Base-by-base conservation (phyloP, 352 stramenopile genomes). In the Pythium periplocum region DNA sequence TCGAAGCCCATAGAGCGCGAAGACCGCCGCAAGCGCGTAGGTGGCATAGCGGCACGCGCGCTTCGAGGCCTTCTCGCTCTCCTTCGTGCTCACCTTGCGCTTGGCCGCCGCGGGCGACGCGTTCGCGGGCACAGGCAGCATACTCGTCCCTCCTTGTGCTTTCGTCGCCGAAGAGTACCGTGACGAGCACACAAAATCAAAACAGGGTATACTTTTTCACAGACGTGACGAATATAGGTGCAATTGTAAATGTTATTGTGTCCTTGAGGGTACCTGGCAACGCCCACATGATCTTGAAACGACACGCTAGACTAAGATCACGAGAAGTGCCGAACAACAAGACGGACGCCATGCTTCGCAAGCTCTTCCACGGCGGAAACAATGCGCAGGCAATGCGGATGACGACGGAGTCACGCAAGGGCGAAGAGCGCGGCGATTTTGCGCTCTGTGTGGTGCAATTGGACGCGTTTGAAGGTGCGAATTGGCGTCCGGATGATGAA, bases 331-430 rank as follows among this genome's bases (percentile, higher is more conserved):
- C 17, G 17, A 26, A 26, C 17, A 26, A 26, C 17, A 26, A 26
- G 17, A 26, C 17, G 17, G 17, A 26, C 17, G 17, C 6, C 33
- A 84, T 87, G 74, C 62, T 86, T 40, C 73, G 74, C 56, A 87
- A 71, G 53, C 58, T 87, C 45, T 84, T 87, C 55, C 57, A 67
- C 38, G 59, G 59, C 7, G 40, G 53, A 38, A 55, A 62, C 37
- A 52, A 54, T 2, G 37, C 58, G 44, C 49, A 51, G 48, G 39
- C n/a, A 26, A 31, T 54, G 17, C 17, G 17, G 17, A 26, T 26
- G 17, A 26, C 17, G 17, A 26, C 17, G 17, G 17, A 26, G 17
- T 0, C 17, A 26, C 17, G 17, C 17, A 26, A 26, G 17, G 17
- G 51, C 30, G 48, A 62, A 11, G 46, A 48, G 37, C 41, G 46